Evolutionary conservation across 2,329 filamentous ascomycete species (phyloP).

Genomic region (Exophiala lecanii-corni): DNA sequence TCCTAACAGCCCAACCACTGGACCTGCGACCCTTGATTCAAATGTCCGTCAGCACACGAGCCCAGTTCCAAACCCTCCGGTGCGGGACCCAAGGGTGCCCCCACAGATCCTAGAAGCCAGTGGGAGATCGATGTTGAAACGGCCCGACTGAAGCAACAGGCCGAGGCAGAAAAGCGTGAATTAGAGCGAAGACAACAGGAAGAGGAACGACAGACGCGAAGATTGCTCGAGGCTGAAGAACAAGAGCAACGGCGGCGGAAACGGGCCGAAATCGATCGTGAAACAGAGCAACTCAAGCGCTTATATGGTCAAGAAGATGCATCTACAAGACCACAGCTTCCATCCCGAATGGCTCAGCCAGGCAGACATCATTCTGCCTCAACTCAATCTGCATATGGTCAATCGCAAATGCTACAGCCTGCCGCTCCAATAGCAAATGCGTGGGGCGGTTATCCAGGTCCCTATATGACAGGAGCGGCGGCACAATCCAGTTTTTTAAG

Average conservation of each 20-base stretch:
- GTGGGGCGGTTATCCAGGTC: constrained; percentile 15
- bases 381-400: constrained; percentile 13
- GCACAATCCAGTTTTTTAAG: constrained; percentile 23
- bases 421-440: constrained; percentile 4
- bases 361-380: constrained; percentile 21
- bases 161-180: constrained; percentile 40
- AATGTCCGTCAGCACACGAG: constrained; percentile 9
- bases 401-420: constrained; percentile 14
- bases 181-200: constrained; percentile 46
- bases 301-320: constrained; percentile 45
- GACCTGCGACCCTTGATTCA: constrained; percentile 7
- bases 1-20: constrained; percentile 27
- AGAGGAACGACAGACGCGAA: constrained; percentile 49
- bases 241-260: constrained; percentile 46
- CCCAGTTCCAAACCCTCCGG: constrained; percentile 10
- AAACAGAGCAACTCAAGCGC: constrained; percentile 67
- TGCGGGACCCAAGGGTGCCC: constrained; percentile 30
- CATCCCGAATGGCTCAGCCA: constrained; percentile 16
- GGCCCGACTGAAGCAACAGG: constrained; percentile 39
- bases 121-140: constrained; percentile 51
- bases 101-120: constrained; percentile 48
- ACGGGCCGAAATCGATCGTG: constrained; percentile 62
- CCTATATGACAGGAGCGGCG: constrained; percentile 28
- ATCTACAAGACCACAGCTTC: constrained; percentile 16
- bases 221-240: constrained; percentile 50